Conservation (phyloP, 1,284 basidiomycete genomes). For the Caloboletus firmus region DNA sequence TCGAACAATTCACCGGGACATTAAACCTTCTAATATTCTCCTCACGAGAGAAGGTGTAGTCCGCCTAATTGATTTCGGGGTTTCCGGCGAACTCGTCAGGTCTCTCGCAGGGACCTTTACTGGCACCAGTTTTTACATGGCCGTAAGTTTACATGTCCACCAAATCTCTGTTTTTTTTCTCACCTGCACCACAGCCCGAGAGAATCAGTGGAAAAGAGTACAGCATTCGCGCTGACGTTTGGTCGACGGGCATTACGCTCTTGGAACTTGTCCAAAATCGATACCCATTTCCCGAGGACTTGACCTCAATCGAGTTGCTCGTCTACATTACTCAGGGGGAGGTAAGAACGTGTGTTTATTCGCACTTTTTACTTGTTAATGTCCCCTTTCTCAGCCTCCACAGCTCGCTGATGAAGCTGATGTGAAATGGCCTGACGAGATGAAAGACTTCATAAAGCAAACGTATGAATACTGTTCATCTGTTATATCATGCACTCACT, state of each 20-base stretch:
- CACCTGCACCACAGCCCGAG: conserved; percentile 66
- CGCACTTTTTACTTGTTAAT: conserved; percentile 5
- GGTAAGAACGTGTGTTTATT: conserved; percentile 41
- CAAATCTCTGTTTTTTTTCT: conserved; percentile 1
- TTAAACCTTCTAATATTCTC: conserved; percentile 96
- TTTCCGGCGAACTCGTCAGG: conserved; percentile 91
- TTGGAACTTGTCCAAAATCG: conserved; percentile 93
- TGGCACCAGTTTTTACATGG: conserved; percentile 97
- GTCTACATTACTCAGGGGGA: conserved; percentile 86
- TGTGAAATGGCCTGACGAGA: conserved; percentile 77
- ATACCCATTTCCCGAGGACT: conserved; percentile 93
- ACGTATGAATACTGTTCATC: conserved; percentile 58
- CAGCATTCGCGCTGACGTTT: conserved; percentile 95
- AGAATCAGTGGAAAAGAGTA: conserved; percentile 88
- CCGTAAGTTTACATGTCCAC: conserved; percentile 58
- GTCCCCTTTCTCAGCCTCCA: conserved; percentile 59
- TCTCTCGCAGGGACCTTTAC: conserved; percentile 95
- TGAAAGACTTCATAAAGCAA: conserved; percentile 91
- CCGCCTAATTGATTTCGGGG: conserved; percentile 95
- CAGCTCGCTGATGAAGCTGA: conserved; percentile 73
- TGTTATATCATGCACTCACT: conserved; percentile 5
- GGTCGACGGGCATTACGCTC: conserved; percentile 93
- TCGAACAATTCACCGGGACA: conserved; percentile 95
- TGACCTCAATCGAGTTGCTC: conserved; percentile 91
- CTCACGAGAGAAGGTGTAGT: conserved; percentile 84